Evolutionary conservation across 2,329 filamentous ascomycete genomes (phyloP).

Genomic region (Verruconis gallopava): DNA sequence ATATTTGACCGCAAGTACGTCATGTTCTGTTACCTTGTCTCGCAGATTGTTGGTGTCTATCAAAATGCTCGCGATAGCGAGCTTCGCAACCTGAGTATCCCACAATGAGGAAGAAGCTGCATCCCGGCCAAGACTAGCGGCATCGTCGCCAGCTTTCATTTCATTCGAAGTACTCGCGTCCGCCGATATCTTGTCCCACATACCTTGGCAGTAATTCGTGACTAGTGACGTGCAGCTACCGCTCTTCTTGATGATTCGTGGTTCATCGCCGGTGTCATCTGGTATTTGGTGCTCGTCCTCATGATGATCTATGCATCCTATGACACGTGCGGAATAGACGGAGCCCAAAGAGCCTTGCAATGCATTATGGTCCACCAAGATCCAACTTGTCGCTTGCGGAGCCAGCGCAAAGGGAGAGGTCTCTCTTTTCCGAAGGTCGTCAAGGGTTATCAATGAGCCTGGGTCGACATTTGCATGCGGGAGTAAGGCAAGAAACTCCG

Average conservation of each 20-base stretch:
- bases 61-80: slow-evolving; percentile 58
- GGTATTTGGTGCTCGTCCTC: slow-evolving; percentile 52
- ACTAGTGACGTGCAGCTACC: slow-evolving; percentile 66
- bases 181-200: slow-evolving; percentile 42
- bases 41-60: slow-evolving; percentile 55
- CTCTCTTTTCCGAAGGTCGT: slow-evolving; percentile 41
- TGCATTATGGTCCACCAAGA: slow-evolving; percentile 70
- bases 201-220: slow-evolving; percentile 41
- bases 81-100: slow-evolving; percentile 47
- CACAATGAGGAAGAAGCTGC: slow-evolving; percentile 25
- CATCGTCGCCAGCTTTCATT: slow-evolving; percentile 27
- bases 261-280: slow-evolving; percentile 32
- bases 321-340: slow-evolving; percentile 40
- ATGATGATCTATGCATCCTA: slow-evolving; percentile 67
- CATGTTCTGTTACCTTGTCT: slow-evolving; percentile 52
- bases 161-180: slow-evolving; percentile 28
- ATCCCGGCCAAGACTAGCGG: slow-evolving; percentile 21
- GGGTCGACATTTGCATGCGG: slow-evolving; percentile 44
- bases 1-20: slow-evolving; percentile 44
- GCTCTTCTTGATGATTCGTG: slow-evolving; percentile 49
- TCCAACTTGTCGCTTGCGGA: slow-evolving; percentile 50
- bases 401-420: slow-evolving; percentile 35
- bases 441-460: slow-evolving; percentile 52
- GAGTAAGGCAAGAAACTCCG: slow-evolving; percentile 57
- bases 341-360: slow-evolving; percentile 49